A percentile compares a stretch with the other conserved stretches of the same genome.
phyloP scores from a whole-genome alignment of 805 yeast genomes.

The Pichia sporocuriosa region DNA sequence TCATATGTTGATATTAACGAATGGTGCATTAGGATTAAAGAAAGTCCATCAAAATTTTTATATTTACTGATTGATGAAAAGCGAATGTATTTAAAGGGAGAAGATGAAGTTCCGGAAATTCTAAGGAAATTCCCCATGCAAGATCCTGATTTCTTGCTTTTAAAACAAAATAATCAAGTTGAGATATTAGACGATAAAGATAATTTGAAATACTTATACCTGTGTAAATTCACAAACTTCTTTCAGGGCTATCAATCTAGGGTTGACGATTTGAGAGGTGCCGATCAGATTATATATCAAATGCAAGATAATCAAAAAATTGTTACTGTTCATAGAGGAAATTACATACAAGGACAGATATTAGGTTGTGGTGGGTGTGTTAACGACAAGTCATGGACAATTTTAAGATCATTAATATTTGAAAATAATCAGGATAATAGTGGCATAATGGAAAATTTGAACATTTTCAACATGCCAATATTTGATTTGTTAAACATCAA shows the following conservation, averaged over 20 bases:
- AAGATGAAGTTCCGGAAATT: conserved; percentile 2
- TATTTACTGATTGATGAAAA: conserved; percentile 2
- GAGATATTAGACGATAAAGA: too few species aligned
- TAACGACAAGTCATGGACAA: background rate
- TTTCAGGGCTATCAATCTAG: conserved; percentile 1
- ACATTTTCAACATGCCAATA: background rate
- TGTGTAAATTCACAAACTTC: background rate
- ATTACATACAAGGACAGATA: conserved; percentile 6
- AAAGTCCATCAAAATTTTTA: background rate
- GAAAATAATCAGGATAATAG: background rate
- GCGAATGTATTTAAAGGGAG: conserved; percentile 3
- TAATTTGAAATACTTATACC: background rate
- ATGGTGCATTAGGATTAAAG: conserved; percentile 1
- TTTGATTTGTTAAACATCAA: background rate
- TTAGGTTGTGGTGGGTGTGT: conserved; percentile 9
- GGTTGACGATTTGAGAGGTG: conserved; percentile 5
- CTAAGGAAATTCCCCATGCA: conserved; percentile 1
- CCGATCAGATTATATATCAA: conserved; percentile 8
- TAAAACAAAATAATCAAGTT: background rate
- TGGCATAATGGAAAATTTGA: background rate
- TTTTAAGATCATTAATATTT: background rate
- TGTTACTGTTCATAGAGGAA: conserved; percentile 4
- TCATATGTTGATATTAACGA: conserved; percentile 5
- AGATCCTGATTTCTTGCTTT: background rate
- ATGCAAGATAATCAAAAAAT: background rate